A percentile compares a stretch with the other conserved stretches of the same genome.
Evolutionary conservation across 345 rosid genomes (phyloP).

Genomic region (Brassica juncea): DNA sequence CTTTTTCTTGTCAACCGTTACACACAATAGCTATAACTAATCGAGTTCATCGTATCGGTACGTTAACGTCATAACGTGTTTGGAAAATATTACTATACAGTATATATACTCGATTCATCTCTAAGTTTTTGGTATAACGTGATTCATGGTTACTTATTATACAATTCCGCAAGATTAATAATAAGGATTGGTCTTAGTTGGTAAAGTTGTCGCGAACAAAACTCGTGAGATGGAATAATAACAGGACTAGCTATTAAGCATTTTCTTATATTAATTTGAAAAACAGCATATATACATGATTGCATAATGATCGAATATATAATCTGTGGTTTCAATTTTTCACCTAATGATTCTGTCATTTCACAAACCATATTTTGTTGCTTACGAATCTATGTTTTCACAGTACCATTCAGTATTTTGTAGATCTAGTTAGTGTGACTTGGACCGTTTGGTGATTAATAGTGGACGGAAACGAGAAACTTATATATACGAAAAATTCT

Average conservation of each 20-base stretch:
- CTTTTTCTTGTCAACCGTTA: not conserved
- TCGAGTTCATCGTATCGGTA: not conserved
- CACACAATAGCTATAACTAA: not conserved
- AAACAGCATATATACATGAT: not conserved
- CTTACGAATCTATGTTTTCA: not conserved
- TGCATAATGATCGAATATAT: not conserved
- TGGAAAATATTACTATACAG: not conserved
- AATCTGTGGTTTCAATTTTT: not conserved
- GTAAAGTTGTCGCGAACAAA: not conserved
- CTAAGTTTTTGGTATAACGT: not conserved
- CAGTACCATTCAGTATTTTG: not conserved
- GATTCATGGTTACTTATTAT: not conserved
- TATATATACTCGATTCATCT: not conserved
- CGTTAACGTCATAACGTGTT: not conserved
- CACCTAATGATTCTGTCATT: not conserved
- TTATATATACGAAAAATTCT: not conserved
- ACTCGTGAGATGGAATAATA: not conserved
- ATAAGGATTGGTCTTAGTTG: not conserved
- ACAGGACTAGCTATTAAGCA: not conserved
- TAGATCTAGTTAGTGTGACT: not conserved
- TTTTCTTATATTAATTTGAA: not conserved
- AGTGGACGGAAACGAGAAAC: slow-evolving; percentile 24
- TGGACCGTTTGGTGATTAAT: not conserved
- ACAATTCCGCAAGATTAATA: not conserved
- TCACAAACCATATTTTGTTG: not conserved